Evolutionary conservation across 768 basidiomycete species (phyloP).

Genomic region (Collybia sordida): DNA sequence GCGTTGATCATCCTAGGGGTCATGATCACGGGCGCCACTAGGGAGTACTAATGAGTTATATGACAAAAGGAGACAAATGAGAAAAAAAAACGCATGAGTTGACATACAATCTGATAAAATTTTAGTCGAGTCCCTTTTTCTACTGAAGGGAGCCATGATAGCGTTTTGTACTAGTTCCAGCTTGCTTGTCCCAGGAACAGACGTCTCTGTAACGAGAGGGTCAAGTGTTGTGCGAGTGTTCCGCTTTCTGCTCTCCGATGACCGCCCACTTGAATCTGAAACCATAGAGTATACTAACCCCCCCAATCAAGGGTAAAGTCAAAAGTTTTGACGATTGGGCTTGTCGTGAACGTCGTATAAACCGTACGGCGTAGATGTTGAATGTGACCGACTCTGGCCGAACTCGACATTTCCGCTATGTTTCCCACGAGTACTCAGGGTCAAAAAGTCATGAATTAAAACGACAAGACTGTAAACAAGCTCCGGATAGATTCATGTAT

Average conservation of each 20-base stretch:
- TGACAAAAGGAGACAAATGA: constrained; percentile 3
- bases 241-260: constrained; percentile 32
- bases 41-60: constrained; percentile 1
- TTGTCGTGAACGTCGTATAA: constrained; percentile 4
- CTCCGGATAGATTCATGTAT: not conserved
- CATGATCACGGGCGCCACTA: constrained; percentile 89
- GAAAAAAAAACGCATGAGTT: constrained; percentile 4
- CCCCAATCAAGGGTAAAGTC: constrained; percentile 1
- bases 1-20: constrained; percentile 81
- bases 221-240: constrained; percentile 39
- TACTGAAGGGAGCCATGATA: constrained; percentile 69
- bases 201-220: constrained; percentile 30
- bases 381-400: constrained; percentile 16
- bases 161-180: constrained; percentile 68
- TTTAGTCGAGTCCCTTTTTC: constrained; percentile 66
- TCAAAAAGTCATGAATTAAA: not conserved
- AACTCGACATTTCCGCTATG: constrained; percentile 13
- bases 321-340: constrained; percentile 2
- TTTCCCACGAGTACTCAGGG: constrained; percentile 17
- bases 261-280: constrained; percentile 32
- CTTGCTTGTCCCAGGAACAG: constrained; percentile 41
- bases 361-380: too few species aligned
- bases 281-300: constrained; percentile 30
- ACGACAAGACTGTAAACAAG: not conserved
- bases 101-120: constrained; percentile 75